Base-by-base conservation (phyloP, 495 filamentous ascomycete genomes). In the Penicillium malachiteum region DNA sequence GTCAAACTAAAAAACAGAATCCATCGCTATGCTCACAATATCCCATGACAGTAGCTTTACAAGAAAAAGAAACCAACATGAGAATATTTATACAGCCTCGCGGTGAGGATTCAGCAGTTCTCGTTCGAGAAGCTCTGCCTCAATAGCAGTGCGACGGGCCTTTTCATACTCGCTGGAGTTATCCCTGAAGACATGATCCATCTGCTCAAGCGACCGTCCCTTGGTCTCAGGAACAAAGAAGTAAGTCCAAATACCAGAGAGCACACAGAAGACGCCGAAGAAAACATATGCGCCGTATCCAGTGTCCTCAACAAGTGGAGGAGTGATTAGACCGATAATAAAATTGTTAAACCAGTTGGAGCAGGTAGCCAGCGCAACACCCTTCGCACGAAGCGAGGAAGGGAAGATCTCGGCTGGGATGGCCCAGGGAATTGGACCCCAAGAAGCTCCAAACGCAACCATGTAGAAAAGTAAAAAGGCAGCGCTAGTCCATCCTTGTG, bases 271-370 rank as follows among this genome's bases (percentile, higher is more conserved):
- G 13, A 78, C 71, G 7, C 78, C 81, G 59, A 84, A 84, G 63
- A 84, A 84, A 6, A 76, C 63, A 50, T 81, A 83, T 2, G 79
- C 72, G 3, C 82, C 82, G 64, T 77, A 84, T 3, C 79, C 78
- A 0, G 78, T 81, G 50, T 78, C 74, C 54, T 81, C 67, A 17
- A 84, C 74, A 0, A 84, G 63, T 3, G 79, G 81, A 1, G 80
- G 80, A 2, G 79, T 82, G 56, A 81, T 78, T 1, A 82, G 65
- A 14, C 76, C 77, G 37, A 82, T 80, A 39, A 84, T 78, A 56
- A 83, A 83, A 59, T 83, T 83, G 57, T 79, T 81, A 1, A 82
- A 53, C 80, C 81, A 84, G 50, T 79, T 81, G 2, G 77, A 78
- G 57, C 73, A 78, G 2, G 80, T 83, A 2, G 76, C 74, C 12